These are phyloP conservation scores for Aristolochia fimbriata DNA, from an alignment of 164 flowering plant species.

Conservation along the genomic window DNA sequence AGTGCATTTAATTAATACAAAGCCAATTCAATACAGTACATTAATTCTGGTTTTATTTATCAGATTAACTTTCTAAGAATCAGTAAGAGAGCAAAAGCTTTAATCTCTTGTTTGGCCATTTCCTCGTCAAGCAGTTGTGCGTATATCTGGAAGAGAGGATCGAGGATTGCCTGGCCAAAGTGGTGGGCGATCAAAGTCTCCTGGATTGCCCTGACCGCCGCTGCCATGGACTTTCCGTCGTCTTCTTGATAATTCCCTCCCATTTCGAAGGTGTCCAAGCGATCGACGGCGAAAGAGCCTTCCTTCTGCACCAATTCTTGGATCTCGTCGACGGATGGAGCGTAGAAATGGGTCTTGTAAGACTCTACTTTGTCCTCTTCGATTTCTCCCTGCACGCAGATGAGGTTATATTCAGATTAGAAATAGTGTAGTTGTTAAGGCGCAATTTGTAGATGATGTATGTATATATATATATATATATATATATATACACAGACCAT, in stretches of 20 bases:
- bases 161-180: conserved; percentile 56
- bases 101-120: conserved; percentile 43
- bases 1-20: no score
- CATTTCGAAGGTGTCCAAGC: conserved; percentile 41
- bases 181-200: conserved; percentile 59
- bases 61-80: conserved; percentile 29
- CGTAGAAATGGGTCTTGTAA: conserved; percentile 66
- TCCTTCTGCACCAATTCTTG: conserved; percentile 41
- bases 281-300: conserved; percentile 47
- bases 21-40: no score
- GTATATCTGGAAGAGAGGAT: conserved; percentile 50
- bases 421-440: no score
- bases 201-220: conserved; percentile 65
- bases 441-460: no score
- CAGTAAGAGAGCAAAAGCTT: conserved; percentile 31
- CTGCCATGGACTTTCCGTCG: conserved; percentile 45
- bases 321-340: conserved; percentile 61
- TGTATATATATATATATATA: no score
- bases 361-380: conserved; percentile 50
- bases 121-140: conserved; percentile 54
- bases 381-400: conserved; percentile 43
- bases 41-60: no score
- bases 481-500: conserved; percentile 37
- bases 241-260: conserved; percentile 15
- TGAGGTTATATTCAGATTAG: neutral